A percentile compares a stretch with the other conserved stretches of the same genome.
phyloP scores from a whole-genome alignment of 805 yeast genomes.

The Candida peoriensis region DNA sequence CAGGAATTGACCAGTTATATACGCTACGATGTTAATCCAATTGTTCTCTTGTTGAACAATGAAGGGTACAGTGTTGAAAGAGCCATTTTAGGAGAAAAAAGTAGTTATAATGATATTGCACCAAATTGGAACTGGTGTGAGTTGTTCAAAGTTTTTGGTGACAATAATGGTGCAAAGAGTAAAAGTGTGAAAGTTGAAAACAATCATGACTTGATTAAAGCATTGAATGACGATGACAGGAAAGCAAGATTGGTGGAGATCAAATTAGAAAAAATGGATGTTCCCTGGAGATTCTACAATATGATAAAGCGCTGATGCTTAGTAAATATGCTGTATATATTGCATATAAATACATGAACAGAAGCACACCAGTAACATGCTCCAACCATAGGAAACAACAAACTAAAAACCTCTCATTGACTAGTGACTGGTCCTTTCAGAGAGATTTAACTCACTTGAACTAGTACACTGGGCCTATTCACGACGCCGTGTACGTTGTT shows the following conservation, averaged over 20 bases:
- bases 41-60: conserved; percentile 55
- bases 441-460: too few relatives aligned
- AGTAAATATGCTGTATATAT: too few relatives aligned
- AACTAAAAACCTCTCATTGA: too few relatives aligned
- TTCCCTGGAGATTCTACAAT: conserved; percentile 35
- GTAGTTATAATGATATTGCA: conserved; percentile 56
- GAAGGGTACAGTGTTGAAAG: conserved; percentile 66
- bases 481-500: too few relatives aligned
- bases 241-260: conserved; percentile 51
- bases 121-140: conserved; percentile 49
- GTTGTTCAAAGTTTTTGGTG: conserved; percentile 49
- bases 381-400: too few relatives aligned
- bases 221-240: neutral
- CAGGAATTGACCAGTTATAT: conserved; percentile 60
- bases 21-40: conserved; percentile 49
- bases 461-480: too few relatives aligned
- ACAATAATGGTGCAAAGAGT: conserved; percentile 36
- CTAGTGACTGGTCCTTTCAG: too few relatives aligned
- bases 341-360: too few relatives aligned
- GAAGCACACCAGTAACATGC: too few relatives aligned
- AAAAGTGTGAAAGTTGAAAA: conserved; percentile 37
- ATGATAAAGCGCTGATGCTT: too few relatives aligned
- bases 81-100: conserved; percentile 50
- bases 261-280: conserved; percentile 55
- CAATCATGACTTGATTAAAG: conserved; percentile 4